These are phyloP conservation scores for Penicillium salamii DNA, from an alignment of 495 filamentous ascomycete genomes.

Conservation along the genomic window DNA sequence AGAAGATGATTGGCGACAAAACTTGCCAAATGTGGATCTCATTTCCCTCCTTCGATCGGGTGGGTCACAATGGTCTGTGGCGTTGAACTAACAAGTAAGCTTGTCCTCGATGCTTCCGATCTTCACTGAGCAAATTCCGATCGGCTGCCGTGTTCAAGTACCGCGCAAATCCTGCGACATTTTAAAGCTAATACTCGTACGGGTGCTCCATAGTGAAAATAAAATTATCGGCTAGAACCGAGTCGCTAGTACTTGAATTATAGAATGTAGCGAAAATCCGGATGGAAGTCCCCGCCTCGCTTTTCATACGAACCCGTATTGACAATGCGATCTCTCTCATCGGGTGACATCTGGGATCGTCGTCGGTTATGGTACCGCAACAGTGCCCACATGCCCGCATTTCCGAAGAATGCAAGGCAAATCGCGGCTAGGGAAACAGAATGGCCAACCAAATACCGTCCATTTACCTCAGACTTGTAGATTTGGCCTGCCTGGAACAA, in stretches of 20 bases:
- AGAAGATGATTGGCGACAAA: neutral
- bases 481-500: constrained; percentile 13
- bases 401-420: constrained; percentile 11
- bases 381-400: constrained; percentile 8
- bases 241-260: neutral
- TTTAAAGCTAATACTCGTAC: too few species aligned
- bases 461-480: constrained; percentile 10
- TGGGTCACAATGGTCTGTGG: neutral
- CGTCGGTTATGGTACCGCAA: constrained; percentile 11
- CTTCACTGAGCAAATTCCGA: neutral
- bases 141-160: neutral
- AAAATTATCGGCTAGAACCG: neutral
- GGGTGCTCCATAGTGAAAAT: too few species aligned
- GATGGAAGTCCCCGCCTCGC: constrained; percentile 15
- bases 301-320: constrained; percentile 14
- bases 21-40: neutral
- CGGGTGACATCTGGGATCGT: constrained; percentile 5
- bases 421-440: constrained; percentile 14
- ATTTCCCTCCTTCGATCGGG: neutral
- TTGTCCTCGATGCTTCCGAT: neutral
- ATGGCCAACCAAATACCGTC: constrained; percentile 13
- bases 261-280: constrained; percentile 14
- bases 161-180: too few species aligned
- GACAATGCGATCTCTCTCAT: constrained; percentile 9
- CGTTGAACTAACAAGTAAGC: neutral